A percentile compares a stretch with the other conserved stretches of the same genome.
Conservation (phyloP, 441 rosid species). For the Adansonia madagascariensis region DNA sequence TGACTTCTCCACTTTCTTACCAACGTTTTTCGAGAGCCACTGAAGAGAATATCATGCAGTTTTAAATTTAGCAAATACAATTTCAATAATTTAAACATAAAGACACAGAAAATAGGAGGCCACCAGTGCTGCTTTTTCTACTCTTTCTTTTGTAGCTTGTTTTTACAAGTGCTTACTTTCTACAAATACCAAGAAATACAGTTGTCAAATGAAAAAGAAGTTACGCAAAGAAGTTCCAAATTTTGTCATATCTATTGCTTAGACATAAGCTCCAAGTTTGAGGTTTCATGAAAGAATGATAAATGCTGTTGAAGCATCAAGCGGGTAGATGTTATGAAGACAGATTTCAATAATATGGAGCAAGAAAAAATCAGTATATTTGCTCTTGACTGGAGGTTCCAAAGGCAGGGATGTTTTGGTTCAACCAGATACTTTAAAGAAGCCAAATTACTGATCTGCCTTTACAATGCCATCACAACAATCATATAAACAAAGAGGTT, state of each 20-base stretch:
- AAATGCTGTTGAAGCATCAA: background rate
- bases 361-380: background rate
- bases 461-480: background rate
- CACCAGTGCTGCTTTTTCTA: background rate
- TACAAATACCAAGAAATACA: background rate
- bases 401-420: background rate
- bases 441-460: background rate
- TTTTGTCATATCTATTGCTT: background rate
- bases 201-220: background rate
- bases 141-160: background rate
- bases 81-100: background rate
- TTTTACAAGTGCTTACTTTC: background rate
- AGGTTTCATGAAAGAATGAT: background rate
- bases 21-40: constrained; percentile 78
- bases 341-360: background rate
- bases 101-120: background rate
- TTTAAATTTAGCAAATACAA: background rate
- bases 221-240: background rate
- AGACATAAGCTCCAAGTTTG: background rate
- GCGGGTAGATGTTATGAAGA: background rate
- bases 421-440: background rate
- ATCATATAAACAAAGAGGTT: background rate
- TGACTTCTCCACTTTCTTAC: constrained; percentile 73
- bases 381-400: background rate
- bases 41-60: constrained; percentile 37